Percentiles rank a stretch among this genome's conserved stretches.
phyloP scores from a whole-genome alignment of 1,284 basidiomycete genomes.

The Fomitopsis schrenkii region DNA sequence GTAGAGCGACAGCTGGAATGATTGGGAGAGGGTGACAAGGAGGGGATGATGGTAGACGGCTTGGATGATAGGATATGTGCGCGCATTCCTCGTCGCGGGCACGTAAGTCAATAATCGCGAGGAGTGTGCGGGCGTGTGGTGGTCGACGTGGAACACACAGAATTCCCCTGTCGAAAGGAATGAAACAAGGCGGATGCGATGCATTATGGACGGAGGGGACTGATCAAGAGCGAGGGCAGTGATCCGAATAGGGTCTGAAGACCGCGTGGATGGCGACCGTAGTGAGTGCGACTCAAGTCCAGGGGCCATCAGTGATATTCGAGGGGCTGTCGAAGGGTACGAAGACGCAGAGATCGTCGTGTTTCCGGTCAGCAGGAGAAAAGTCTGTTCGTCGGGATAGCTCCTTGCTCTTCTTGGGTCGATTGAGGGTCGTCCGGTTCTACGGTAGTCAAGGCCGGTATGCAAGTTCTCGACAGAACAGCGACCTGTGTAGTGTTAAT shows the following conservation, averaged over 20 bases:
- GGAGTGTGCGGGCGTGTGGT: constrained; percentile 37
- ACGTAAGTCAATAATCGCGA: constrained; percentile 43
- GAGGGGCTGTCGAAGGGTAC: constrained; percentile 20
- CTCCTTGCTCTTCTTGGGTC: background rate
- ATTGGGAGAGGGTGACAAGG: constrained; percentile 62
- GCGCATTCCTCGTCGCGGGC: constrained; percentile 35
- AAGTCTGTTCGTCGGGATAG: constrained; percentile 15
- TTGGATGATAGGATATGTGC: constrained; percentile 48
- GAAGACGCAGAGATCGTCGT: constrained; percentile 36
- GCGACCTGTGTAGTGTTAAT: constrained; percentile 39
- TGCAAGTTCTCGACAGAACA: constrained; percentile 39
- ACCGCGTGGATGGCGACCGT: constrained; percentile 22
- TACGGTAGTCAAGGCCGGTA: background rate
- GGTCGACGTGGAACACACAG: constrained; percentile 48
- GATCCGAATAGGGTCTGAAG: constrained; percentile 33
- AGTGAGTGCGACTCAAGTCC: constrained; percentile 24
- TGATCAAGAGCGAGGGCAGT: constrained; percentile 68
- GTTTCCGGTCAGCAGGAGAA: constrained; percentile 38
- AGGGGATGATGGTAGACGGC: constrained; percentile 76
- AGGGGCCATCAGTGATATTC: constrained; percentile 24
- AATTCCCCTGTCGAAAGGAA: constrained; percentile 72
- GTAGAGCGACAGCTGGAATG: constrained; percentile 66
- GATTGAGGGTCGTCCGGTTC: background rate
- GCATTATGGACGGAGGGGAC: constrained; percentile 43
- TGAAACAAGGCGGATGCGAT: constrained; percentile 43